Evolutionary conservation across 2,329 filamentous ascomycete species (phyloP).

Genomic region (Ascocoryne sarcoides): DNA sequence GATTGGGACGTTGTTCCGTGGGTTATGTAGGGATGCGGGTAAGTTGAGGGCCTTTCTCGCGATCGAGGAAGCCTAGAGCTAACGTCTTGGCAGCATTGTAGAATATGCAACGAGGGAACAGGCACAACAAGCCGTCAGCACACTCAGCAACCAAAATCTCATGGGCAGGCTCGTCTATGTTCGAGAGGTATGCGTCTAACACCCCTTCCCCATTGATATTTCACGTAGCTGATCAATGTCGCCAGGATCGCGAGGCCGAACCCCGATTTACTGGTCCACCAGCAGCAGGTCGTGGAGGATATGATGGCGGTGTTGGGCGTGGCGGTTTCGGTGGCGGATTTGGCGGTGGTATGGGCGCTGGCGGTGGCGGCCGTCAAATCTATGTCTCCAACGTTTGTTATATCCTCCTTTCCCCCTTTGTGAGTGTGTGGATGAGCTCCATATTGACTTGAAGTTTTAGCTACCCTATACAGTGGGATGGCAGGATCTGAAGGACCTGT

Average conservation of each 20-base stretch:
- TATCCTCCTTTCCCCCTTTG: conserved; percentile 26
- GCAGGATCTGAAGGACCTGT: conserved; percentile 98
- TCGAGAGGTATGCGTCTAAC: conserved; percentile 71
- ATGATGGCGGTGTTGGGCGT: conserved; percentile 36
- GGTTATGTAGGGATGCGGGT: conserved; percentile 99
- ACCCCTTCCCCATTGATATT: not conserved
- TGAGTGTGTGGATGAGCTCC: conserved; percentile 15
- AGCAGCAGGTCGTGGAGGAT: conserved; percentile 53
- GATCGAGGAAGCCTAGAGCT: not conserved
- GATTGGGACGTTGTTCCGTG: conserved; percentile 85
- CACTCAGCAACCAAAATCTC: conserved; percentile 97
- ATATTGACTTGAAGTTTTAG: conserved; percentile 44
- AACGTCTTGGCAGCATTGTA: conserved; percentile 67
- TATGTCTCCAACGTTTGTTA: conserved; percentile 95
- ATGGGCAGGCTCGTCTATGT: conserved; percentile 99
- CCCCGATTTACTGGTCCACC: conserved; percentile 84
- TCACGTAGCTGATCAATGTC: not conserved
- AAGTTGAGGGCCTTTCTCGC: too few relatives aligned
- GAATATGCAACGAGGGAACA: conserved; percentile 99
- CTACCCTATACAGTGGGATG: conserved; percentile 96
- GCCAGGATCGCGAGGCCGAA: conserved; percentile 91
- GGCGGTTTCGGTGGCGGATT: conserved; percentile 44
- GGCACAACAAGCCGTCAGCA: conserved; percentile 94
- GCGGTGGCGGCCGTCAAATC: conserved; percentile 74
- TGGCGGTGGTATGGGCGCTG: conserved; percentile 36